phyloP scores from a whole-genome alignment of 2,329 filamentous ascomycete species.

The Chaetomium sp. region DNA sequence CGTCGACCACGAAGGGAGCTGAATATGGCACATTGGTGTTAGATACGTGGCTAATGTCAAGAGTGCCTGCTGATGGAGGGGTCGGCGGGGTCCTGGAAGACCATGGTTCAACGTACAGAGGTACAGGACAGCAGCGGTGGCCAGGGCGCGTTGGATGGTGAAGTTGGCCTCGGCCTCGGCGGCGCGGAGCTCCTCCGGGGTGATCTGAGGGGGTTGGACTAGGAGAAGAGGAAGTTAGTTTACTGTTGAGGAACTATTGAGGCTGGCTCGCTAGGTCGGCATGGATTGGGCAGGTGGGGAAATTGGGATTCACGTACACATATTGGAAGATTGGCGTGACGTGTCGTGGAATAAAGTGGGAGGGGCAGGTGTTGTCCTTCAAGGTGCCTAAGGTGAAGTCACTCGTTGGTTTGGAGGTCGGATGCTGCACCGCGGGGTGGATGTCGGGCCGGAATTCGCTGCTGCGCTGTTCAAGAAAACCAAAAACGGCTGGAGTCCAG shows the following conservation, averaged over 20 bases:
- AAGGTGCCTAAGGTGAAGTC: too few species aligned
- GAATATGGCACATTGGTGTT: background rate
- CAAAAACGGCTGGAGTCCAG: background rate
- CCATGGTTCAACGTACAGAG: constrained; percentile 50
- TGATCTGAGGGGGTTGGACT: constrained; percentile 64
- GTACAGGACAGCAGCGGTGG: constrained; percentile 63
- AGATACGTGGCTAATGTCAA: too few species aligned
- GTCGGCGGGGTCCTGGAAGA: background rate
- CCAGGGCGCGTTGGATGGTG: constrained; percentile 61
- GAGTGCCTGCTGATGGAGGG: too few species aligned
- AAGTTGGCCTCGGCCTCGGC: constrained; percentile 62
- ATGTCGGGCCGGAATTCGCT: background rate
- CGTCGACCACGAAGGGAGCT: constrained; percentile 56
- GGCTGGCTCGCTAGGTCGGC: background rate
- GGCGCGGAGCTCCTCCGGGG: constrained; percentile 61
- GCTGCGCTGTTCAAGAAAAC: background rate
- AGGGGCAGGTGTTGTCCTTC: too few species aligned
- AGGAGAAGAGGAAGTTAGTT: constrained; percentile 4
- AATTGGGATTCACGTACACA: constrained; percentile 33
- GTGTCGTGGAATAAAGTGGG: too few species aligned
- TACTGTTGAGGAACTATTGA: background rate
- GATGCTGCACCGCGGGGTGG: background rate
- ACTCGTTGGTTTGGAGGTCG: background rate
- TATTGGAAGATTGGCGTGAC: constrained; percentile 29
- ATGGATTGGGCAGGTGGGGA: too few species aligned